Base-by-base conservation (phyloP, 139 green algal species). In the Chlorella sp. region DNA sequence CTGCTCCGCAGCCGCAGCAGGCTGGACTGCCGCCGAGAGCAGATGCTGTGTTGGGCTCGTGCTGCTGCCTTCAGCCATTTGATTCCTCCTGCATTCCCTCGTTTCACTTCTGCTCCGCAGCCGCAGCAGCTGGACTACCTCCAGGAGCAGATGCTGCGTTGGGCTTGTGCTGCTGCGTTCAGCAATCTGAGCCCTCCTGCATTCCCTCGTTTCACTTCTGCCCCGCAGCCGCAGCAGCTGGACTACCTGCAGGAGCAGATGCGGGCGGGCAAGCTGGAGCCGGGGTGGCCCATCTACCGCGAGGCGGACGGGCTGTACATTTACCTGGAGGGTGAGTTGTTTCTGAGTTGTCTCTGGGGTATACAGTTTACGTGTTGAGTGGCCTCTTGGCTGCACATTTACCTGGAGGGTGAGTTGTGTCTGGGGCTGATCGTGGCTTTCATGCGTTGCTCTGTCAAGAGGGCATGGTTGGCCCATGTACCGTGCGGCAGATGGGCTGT, bases 151-250 rank as follows among this genome's bases (percentile, higher is more conserved):
- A 67, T 3, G 60, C 20, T 32, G 60, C 60, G 60, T 19, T 69
- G 62, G 2, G 19, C 20, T 69, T 69, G 26, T 3, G 62, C 56
- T 65, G 56, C 13, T 65, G 56, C 30, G 56, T 24, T 65, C 22
- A n/a, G n/a, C 30, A 24, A 5, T 65, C 22, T 9, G 56, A 4
- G 56, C 56, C 56, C 56, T 65, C 22, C 56, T 65, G 56, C 56
- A 17, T 19, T 19, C 56, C 7, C 56, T 5, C 56, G 3, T 24
- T 65, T 24, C 56, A 6, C 28, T 28, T 26, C 28, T 26, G 46
- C n/a, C n/a, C 24, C 74, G 77, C 77, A 83, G 77, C 58, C 79
- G 1, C n/a, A 11, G 13, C 81, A 85, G 81, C 69, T 85, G 81
- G 81, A 85, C 40, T 5, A 56, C 48, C 69, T 85, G 48, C 81